Evolutionary conservation across 1,139 yeast genomes (phyloP), one percentile per base, ranked within the genome.

Genomic region (Nadsonia commutata): DNA sequence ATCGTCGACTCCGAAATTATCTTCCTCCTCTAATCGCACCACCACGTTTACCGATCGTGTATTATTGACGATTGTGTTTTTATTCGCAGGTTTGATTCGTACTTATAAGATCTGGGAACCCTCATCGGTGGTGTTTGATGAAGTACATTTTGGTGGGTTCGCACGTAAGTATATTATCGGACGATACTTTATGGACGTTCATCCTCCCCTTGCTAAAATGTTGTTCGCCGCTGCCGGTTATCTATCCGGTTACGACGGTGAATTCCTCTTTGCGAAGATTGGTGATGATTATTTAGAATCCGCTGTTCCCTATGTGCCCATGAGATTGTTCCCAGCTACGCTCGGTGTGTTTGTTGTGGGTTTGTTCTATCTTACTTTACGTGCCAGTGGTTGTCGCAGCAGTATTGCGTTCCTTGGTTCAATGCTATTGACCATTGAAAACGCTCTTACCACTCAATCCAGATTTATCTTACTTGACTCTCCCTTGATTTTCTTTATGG

Each of bases 191-290:
- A 90, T 93, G 60, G 99, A 93, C 63, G 75, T 93, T 47, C 99
- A 93, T 63, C 99, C 99, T 36, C 99, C 98, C 18, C 81, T 93
- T 64, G 98, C 96, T 42, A 93, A 93, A 63, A 68, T 93, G 62
- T 70, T 88, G 52, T 82, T 86, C 64, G 98, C 97, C 0, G 74
- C 77, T 48, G 90, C 80, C 40, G 99, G 98, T 33, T 86, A 80
- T 74, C 59, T 90, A 38, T 76, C 80, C 46, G 94, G 96, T 2
- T 93, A 84, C 59, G 80, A 82, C 55, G 99, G 99, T 9, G 64
- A 72, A 23, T 90, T 88, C 68, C 85, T 90, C 61, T 90, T 90
- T 57, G 95, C 86, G 48, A 78, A 73, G 56, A 90, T 90, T 62
- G 96, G 96, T 40, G 90, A 84, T 55, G 73, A 78, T 47, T 90